Evolutionary conservation across 208 protist species (phyloP).

Genomic region (Trypanosoma platydactyli): DNA sequence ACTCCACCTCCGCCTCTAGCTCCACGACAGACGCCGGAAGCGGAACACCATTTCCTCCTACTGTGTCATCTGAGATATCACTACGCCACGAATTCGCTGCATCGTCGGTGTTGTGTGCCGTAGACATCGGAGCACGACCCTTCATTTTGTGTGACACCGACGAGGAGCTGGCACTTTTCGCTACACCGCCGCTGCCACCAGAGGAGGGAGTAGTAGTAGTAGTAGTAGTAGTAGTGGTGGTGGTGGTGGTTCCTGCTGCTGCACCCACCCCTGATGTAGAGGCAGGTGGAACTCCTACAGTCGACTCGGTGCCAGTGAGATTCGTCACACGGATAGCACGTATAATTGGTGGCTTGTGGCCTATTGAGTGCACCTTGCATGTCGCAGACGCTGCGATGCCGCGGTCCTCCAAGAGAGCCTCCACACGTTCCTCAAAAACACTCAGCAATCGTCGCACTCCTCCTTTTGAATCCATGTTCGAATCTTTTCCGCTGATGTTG

Average conservation of each 20-base stretch:
- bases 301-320: conserved; percentile 23
- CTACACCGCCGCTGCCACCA: neutral
- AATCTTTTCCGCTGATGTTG: neutral
- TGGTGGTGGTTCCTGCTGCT: neutral
- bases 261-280: neutral
- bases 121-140: neutral
- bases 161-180: neutral
- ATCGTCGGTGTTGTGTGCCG: neutral
- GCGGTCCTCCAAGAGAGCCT: conserved; percentile 77
- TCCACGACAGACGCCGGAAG: conserved; percentile 38
- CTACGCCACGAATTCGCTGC: conserved; percentile 7
- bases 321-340: conserved; percentile 64
- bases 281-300: neutral
- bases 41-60: neutral
- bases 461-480: neutral
- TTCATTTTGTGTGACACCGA: conserved; percentile 5
- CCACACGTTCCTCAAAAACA: conserved; percentile 70
- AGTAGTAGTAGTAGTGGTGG: neutral
- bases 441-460: conserved; percentile 4
- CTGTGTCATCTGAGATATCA: conserved; percentile 12
- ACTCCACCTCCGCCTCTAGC: conserved; percentile 79
- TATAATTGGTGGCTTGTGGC: conserved; percentile 54
- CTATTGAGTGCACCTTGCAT: conserved; percentile 65
- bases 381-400: conserved; percentile 70
- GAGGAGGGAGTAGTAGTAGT: neutral